Evolutionary conservation across 75 land plant species (phyloP).

Genomic region (Gnetum montanum): DNA sequence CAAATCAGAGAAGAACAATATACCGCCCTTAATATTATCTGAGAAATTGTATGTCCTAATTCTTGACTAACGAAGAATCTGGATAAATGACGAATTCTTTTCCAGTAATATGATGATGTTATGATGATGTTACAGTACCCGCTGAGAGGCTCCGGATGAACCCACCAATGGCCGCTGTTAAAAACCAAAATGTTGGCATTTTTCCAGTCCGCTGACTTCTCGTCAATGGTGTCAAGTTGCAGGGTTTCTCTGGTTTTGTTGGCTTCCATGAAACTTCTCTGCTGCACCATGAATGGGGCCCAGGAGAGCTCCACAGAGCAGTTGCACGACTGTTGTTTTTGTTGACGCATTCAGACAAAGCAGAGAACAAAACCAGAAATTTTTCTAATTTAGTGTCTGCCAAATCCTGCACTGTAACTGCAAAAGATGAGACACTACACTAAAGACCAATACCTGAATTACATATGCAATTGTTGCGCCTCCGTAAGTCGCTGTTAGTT

Average conservation of each 20-base stretch:
- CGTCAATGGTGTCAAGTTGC: conserved; percentile 1
- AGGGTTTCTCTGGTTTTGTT: conserved; percentile 6
- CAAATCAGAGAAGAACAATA: too few relatives aligned
- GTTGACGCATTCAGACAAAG: too few relatives aligned
- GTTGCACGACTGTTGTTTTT: conserved; percentile 2
- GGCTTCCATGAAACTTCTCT: background rate
- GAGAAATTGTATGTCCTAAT: background rate
- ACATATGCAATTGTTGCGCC: background rate
- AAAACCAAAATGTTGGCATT: conserved; percentile 24
- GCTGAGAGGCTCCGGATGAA: conserved; percentile 14
- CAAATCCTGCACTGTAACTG: background rate
- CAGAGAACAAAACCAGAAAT: background rate
- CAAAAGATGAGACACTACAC: background rate
- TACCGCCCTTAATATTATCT: background rate
- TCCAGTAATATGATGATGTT: background rate
- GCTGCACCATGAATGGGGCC: conserved; percentile 5
- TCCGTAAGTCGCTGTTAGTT: background rate
- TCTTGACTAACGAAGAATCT: background rate
- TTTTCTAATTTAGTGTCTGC: too few relatives aligned
- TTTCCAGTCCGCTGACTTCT: conserved; percentile 8
- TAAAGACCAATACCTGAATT: background rate
- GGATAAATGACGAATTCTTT: background rate
- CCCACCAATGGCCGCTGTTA: conserved; percentile 43
- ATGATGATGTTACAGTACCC: conserved; percentile 10
- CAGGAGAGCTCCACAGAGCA: conserved; percentile 7